These are phyloP conservation scores for Glycine tomentella DNA, from an alignment of 306 rosid species.

Conservation along the genomic window DNA sequence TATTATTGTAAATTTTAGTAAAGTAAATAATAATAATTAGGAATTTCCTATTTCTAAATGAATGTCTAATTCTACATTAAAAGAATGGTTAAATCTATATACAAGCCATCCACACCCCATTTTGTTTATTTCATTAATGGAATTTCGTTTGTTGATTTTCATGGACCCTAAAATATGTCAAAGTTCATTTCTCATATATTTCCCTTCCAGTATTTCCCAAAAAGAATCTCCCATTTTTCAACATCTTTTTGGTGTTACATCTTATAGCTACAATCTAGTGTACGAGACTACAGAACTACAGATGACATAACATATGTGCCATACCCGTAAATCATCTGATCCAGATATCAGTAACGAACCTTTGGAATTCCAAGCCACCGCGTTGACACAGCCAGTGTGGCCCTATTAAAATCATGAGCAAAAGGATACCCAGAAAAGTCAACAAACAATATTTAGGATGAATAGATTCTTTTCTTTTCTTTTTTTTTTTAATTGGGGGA, in stretches of 20 bases:
- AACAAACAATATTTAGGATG: constrained; percentile 5
- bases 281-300: constrained; percentile 1
- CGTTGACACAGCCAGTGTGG: constrained; percentile 92
- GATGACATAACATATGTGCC: constrained; percentile 18
- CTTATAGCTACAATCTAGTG: background rate
- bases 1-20: no score
- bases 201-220: constrained; percentile 9
- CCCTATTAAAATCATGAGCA: constrained; percentile 64
- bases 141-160: no score
- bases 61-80: no score
- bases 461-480: constrained; percentile 4
- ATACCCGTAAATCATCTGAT: constrained; percentile 94
- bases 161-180: background rate
- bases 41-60: no score
- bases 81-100: no score
- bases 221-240: constrained; percentile 19
- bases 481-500: background rate
- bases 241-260: constrained; percentile 26
- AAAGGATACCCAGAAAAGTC: constrained; percentile 10
- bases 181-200: background rate
- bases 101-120: no score
- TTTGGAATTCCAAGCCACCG: constrained; percentile 89
- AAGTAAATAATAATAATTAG: no score
- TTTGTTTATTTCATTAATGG: no score
- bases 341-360: constrained; percentile 95